Percentiles rank a stretch among this genome's conserved stretches.
Conservation (phyloP, 805 yeast genomes). For the Zygosaccharomyces bailii region DNA sequence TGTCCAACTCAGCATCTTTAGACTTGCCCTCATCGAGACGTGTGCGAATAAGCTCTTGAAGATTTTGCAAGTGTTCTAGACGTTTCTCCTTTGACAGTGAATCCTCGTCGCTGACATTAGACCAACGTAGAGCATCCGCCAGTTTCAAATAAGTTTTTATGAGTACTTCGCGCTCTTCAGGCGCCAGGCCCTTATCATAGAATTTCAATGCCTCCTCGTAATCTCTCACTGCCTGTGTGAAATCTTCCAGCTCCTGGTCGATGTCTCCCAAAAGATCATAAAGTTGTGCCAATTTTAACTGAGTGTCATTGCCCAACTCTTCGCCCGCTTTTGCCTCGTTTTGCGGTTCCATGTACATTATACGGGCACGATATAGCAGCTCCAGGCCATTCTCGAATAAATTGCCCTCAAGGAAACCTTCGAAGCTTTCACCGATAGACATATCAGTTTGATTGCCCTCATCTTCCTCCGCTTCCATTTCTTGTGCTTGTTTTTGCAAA, state of each 20-base stretch:
- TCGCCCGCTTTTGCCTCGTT: neutral
- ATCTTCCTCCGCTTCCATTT: conserved; percentile 14
- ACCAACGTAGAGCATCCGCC: conserved; percentile 26
- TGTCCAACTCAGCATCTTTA: conserved; percentile 38
- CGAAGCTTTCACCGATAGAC: conserved; percentile 13
- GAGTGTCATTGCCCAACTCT: conserved; percentile 4
- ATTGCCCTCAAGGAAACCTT: conserved; percentile 19
- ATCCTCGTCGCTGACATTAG: conserved; percentile 11
- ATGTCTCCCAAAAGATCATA: conserved; percentile 85
- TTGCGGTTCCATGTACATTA: conserved; percentile 41
- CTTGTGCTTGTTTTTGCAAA: conserved; percentile 9
- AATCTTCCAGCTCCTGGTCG: conserved; percentile 84
- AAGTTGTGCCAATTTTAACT: conserved; percentile 59
- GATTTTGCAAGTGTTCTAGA: conserved; percentile 49
- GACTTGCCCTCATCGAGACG: conserved; percentile 40
- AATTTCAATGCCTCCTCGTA: conserved; percentile 49
- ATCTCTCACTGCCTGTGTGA: conserved; percentile 71
- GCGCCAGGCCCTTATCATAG: conserved; percentile 5
- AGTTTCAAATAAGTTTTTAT: conserved; percentile 18
- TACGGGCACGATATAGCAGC: conserved; percentile 71
- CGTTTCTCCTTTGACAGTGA: conserved; percentile 39
- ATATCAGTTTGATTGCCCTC: conserved; percentile 9
- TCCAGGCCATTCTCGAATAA: conserved; percentile 85
- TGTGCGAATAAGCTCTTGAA: conserved; percentile 47
- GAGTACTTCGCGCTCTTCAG: conserved; percentile 9